Evolutionary conservation across 1,139 yeast genomes (phyloP), one percentile per base, ranked within the genome.

Genomic region (Scheffersomyces titani): DNA sequence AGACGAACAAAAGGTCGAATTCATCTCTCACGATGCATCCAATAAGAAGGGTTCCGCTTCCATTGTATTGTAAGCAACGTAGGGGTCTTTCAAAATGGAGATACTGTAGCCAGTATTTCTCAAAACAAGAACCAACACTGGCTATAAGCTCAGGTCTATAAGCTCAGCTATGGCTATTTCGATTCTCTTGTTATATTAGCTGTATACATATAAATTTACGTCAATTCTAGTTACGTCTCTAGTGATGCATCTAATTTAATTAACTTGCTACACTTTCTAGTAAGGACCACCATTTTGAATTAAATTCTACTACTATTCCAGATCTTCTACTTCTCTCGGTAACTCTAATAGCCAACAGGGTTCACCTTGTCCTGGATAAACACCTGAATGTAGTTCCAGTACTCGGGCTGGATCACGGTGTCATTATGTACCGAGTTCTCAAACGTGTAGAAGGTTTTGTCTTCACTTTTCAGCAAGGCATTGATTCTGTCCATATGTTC

Each of bases 351-450:
- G 0, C 80, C 81, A 3, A 75, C 74, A 1, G 82, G 81, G 57
- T 75, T 75, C 5, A 78, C 77, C 54, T 76, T 71, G 18, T 70
- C 65, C 59, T 71, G 71, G 40, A 88, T 76, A 67, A 92, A 92
- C 47, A 78, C 77, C 54, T 79, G 82, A 52, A 92, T 77, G 50
- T 76, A 77, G 7, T 83, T 85, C 97, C 97, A 92, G 71, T 92
- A 92, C 7, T 82, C 83, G 1, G 84, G 85, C 66, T 88, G 92
- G 7, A 83, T 66, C 45, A 90, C 85, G 0, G 97, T 91, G 67
- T 91, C 96, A 68, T 92, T 92, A 69, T 92, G 98, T 57, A 76
- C 78, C 2, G 92, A 88, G 47, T 82, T 73, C 18, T 83, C 82
- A 64, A 86, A 91, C 55, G 75, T 78, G 55, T 78, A 73, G 63